phyloP scores from a whole-genome alignment of 2,329 filamentous ascomycete genomes.

The Chalara sp. region DNA sequence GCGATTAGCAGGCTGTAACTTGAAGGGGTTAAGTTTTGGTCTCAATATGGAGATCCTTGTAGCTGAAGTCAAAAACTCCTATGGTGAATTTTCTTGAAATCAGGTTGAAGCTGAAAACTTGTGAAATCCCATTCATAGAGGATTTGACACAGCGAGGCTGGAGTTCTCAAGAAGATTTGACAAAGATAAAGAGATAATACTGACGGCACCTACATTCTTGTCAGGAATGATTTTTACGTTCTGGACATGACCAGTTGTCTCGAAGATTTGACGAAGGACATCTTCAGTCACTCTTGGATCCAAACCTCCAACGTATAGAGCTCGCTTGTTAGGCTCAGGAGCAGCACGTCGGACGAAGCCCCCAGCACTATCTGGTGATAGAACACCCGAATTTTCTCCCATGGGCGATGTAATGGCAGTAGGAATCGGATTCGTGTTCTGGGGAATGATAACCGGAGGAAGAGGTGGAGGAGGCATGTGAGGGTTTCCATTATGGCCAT shows the following conservation, averaged over 20 bases:
- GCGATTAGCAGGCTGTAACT: constrained; percentile 22
- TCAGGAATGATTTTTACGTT: constrained; percentile 99
- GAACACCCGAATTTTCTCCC: constrained; percentile 59
- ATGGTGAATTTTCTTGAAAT: neutral
- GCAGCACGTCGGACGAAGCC: constrained; percentile 83
- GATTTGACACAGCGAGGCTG: constrained; percentile 14
- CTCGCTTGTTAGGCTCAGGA: constrained; percentile 97
- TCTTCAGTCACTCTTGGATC: constrained; percentile 95
- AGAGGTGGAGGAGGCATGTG: constrained; percentile 89
- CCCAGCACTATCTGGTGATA: constrained; percentile 79
- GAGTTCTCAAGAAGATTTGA: constrained; percentile 18
- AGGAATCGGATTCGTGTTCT: constrained; percentile 93
- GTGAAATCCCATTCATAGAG: constrained; percentile 16
- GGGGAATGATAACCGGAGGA: constrained; percentile 77
- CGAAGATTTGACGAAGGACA: constrained; percentile 94
- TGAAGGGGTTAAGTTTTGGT: constrained; percentile 19
- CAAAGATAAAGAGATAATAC: constrained; percentile 25
- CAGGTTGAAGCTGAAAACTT: constrained; percentile 11
- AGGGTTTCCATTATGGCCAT: constrained; percentile 63
- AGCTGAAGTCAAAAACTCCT: neutral
- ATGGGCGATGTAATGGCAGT: constrained; percentile 86
- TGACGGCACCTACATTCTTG: constrained; percentile 78
- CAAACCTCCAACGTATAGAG: constrained; percentile 89
- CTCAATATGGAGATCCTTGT: neutral
- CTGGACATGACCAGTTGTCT: constrained; percentile 96